Base-by-base conservation (phyloP, 495 filamentous ascomycete species). In the Xylaria curta region DNA sequence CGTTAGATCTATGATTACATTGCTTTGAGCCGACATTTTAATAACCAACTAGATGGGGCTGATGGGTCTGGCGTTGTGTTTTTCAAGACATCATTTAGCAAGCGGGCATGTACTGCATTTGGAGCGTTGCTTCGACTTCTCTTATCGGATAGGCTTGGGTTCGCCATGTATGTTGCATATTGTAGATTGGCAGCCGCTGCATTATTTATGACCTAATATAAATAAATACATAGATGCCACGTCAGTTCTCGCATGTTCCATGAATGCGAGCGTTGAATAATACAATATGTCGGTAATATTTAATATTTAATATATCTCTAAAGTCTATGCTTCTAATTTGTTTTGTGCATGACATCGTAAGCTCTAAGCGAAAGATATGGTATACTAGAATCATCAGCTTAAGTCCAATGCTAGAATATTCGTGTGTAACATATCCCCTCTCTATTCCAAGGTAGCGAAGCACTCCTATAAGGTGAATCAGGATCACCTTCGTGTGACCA, bases 71-170 rank as follows among this genome's bases (percentile, higher is more conserved):
- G 49, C 65, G 36, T 56, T 63, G 60, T 42, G 4, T 54, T 67
- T 49, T 42, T 40, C 28, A 40, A 54, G 36, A 19, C 65, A 36
- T 54, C 65, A 67, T 56, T 67, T 67, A 67, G 65, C 49, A 56
- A 67, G 49, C 47, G 65, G 49, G 65, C 49, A 56, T 67, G 31
- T 54, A 56, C 65, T 40, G 65, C 65, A 67, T 67, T 33, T 67
- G 64, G 64, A 53, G 64, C 64, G 64, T 67, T 54, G 63, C 28
- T 66, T 51, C 17, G 44, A 56, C 38, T 54, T 66, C 24, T 21
- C 26, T 66, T 13, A 46, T 66, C 63, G 46, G 63, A 38, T 26
- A 24, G 33, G 36, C 36, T 67, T 67, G 65, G 47, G 65, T 67
- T 66, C 36, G 44, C 47, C 47, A 54, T 56, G 49, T 67, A 56